Percentiles rank a stretch among this genome's conserved stretches.
Evolutionary conservation across 1,284 basidiomycete species (phyloP).

Genomic region (Moesziomyces antarcticus): DNA sequence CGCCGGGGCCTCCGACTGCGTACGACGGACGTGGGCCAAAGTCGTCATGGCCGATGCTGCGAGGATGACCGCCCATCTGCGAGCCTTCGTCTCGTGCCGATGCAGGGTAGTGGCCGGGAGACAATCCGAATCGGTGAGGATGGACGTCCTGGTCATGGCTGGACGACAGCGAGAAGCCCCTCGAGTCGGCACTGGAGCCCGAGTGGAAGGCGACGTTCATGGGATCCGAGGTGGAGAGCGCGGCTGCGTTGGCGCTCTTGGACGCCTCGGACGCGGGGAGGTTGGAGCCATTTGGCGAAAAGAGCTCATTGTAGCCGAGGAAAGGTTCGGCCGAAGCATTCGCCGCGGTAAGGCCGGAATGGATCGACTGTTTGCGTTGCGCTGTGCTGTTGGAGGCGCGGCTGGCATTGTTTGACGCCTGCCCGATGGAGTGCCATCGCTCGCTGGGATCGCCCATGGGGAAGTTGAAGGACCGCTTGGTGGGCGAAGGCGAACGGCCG

Average conservation of each 20-base stretch:
- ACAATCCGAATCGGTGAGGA: conserved; percentile 38
- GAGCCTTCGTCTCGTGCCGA: conserved; percentile 25
- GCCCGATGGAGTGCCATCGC: conserved; percentile 56
- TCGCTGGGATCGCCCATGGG: conserved; percentile 53
- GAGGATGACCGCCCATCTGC: conserved; percentile 32
- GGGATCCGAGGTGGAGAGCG: conserved; percentile 46
- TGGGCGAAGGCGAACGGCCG: conserved; percentile 55
- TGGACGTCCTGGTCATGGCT: conserved; percentile 37
- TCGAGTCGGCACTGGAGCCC: conserved; percentile 20
- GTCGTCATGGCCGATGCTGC: conserved; percentile 37
- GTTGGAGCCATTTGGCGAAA: conserved; percentile 34
- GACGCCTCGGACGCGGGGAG: conserved; percentile 27
- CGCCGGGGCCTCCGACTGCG: not conserved
- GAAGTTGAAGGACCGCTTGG: conserved; percentile 53
- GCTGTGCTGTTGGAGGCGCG: conserved; percentile 9
- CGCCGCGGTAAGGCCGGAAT: conserved; percentile 22
- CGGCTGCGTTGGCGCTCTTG: conserved; percentile 26
- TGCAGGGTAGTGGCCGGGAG: conserved; percentile 28
- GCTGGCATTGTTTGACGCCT: conserved; percentile 20
- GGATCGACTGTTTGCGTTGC: conserved; percentile 39
- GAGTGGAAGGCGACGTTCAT: conserved; percentile 38
- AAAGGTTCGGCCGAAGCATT: conserved; percentile 43
- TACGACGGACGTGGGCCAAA: conserved; percentile 25
- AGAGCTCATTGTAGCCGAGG: conserved; percentile 59
- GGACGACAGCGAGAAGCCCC: conserved; percentile 29